These are phyloP conservation scores for Aspergillus spinulosporus DNA, from an alignment of 2,329 filamentous ascomycete species.

Conservation along the genomic window DNA sequence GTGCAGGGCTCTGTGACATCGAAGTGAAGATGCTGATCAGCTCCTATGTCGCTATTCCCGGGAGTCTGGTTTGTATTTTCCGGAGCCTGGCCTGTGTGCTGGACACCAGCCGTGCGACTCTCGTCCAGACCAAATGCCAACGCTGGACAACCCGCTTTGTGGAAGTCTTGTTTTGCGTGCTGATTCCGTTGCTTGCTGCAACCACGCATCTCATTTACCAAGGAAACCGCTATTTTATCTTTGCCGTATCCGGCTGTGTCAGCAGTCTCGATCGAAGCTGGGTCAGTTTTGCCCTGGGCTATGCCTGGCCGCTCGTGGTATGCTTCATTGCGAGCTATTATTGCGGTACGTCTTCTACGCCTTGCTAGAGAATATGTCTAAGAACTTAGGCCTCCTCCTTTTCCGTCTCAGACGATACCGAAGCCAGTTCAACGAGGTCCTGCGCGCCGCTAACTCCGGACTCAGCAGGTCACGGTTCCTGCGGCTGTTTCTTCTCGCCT, in stretches of 20 bases:
- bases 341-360: conserved; percentile 46
- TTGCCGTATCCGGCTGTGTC: conserved; percentile 60
- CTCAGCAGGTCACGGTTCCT: conserved; percentile 62
- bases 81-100: conserved; percentile 61
- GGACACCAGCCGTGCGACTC: conserved; percentile 56
- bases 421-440: conserved; percentile 57
- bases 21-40: conserved; percentile 60
- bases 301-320: conserved; percentile 59
- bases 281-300: conserved; percentile 55
- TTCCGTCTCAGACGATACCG: conserved; percentile 63
- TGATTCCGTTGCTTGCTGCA: conserved; percentile 57
- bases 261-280: conserved; percentile 58
- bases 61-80: conserved; percentile 59
- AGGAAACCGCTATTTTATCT: conserved; percentile 58
- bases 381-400: conserved; percentile 56
- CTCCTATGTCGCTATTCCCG: conserved; percentile 53
- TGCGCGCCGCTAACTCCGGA: conserved; percentile 52
- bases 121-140: conserved; percentile 53
- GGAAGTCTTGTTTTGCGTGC: conserved; percentile 58
- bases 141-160: conserved; percentile 49
- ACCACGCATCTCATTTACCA: conserved; percentile 62
- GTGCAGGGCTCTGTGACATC: conserved; percentile 64
- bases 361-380: background rate
- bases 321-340: conserved; percentile 57
- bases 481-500: conserved; percentile 51